Evolutionary conservation across 768 basidiomycete species (phyloP).

Genomic region (Lyophyllum semitale): DNA sequence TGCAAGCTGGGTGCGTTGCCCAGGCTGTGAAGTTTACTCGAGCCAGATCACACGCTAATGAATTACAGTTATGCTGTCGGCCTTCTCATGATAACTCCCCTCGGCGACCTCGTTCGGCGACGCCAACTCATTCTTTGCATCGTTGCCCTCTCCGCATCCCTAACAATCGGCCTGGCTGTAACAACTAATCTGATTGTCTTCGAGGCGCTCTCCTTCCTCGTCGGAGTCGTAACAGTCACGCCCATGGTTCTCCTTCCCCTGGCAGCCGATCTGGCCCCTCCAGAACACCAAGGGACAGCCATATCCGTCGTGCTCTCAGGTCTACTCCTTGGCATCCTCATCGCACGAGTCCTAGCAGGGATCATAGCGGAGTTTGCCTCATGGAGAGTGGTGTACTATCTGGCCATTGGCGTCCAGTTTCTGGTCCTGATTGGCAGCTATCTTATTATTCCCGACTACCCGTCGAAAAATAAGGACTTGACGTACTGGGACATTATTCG

Average conservation of each 20-base stretch:
- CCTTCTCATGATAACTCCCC: slow-evolving; percentile 73
- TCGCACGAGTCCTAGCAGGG: slow-evolving; percentile 75
- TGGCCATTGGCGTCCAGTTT: slow-evolving; percentile 71
- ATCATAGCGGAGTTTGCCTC: slow-evolving; percentile 70
- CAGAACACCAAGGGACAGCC: slow-evolving; percentile 69
- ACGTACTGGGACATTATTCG: slow-evolving; percentile 69
- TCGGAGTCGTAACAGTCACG: slow-evolving; percentile 71
- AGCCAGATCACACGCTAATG: neutral
- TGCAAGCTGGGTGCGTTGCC: slow-evolving; percentile 67
- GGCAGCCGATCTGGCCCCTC: slow-evolving; percentile 82
- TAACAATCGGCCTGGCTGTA: slow-evolving; percentile 74
- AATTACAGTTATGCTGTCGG: slow-evolving; percentile 65
- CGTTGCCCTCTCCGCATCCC: slow-evolving; percentile 49
- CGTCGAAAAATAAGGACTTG: slow-evolving; percentile 66
- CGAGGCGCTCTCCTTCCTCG: slow-evolving; percentile 67
- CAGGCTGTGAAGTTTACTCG: neutral
- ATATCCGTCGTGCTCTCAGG: slow-evolving; percentile 73
- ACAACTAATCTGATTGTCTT: slow-evolving; percentile 62
- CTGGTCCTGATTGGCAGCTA: slow-evolving; percentile 61
- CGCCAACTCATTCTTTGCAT: slow-evolving; percentile 68
- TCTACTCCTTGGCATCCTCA: slow-evolving; percentile 70
- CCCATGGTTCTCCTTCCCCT: slow-evolving; percentile 78
- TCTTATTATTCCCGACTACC: slow-evolving; percentile 78
- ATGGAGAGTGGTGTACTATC: slow-evolving; percentile 79
- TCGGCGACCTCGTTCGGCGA: slow-evolving; percentile 84